Conservation (phyloP, 2,329 filamentous ascomycete species). For the Pseudopithomyces maydicus region DNA sequence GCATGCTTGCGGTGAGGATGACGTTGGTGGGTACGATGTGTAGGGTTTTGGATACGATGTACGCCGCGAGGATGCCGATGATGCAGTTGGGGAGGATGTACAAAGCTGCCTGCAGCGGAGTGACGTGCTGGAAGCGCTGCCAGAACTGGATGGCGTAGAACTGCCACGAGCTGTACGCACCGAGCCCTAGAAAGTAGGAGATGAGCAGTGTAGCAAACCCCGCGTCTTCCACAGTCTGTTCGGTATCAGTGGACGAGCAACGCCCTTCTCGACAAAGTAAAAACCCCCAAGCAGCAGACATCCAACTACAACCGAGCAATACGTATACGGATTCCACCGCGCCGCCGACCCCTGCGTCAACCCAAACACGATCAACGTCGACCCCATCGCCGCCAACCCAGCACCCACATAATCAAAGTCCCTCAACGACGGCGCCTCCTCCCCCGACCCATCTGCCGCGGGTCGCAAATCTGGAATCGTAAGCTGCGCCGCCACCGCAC, state of each 20-base stretch:
- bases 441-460: neutral
- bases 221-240: neutral
- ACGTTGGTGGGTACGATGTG: neutral
- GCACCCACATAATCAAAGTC: neutral
- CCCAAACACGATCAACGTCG: neutral
- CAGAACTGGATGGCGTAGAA: conserved; percentile 1
- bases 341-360: neutral
- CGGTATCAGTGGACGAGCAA: neutral
- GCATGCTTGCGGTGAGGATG: neutral
- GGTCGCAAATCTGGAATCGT: neutral
- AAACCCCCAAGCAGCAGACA: neutral
- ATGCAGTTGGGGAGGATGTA: neutral
- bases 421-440: neutral
- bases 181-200: neutral
- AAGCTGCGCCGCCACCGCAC: neutral
- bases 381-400: neutral
- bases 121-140: neutral
- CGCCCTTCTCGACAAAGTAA: neutral
- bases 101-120: neutral
- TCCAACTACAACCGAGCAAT: neutral
- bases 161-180: neutral
- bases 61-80: neutral
- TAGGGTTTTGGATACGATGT: neutral
- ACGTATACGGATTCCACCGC: neutral
- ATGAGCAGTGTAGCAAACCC: neutral